Base-by-base conservation (phyloP, 2,329 filamentous ascomycete species). In the Colletotrichum sp. region DNA sequence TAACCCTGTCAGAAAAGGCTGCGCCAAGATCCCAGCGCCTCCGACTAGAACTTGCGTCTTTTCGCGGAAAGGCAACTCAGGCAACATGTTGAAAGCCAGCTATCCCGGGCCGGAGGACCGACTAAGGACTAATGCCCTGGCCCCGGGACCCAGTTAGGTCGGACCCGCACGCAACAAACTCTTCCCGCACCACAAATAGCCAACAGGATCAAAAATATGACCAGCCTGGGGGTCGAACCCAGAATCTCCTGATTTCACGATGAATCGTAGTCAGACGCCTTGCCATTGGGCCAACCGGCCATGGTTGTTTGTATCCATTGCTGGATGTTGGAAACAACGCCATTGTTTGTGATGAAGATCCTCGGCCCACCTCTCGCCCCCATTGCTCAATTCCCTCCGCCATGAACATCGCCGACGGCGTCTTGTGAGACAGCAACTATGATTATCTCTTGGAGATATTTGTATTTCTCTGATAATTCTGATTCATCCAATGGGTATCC, bases 211-310 rank as follows among this genome's bases (percentile, higher is more conserved):
- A 73, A 74, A 61, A 52, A 3, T 13, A 32, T 76, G 74, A 76
- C 74, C 74, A 76, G 70, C 74, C 74, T 76, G 74, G 74, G 74
- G 74, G 74, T 76, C 74, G 74, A 76, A 76, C 74, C 74, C 74
- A 76, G 74, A 76, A 76, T 76, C 70, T 76, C 74, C 74, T 76
- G 74, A 76, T 76, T 38, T 4, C 58, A 15, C 28, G 15, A 30
- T 16, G 0, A 18, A 52, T 85, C 83, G 83, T 85, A 85, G 84
- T 86, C 84, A 85, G 83, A 85, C 84, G 84, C 83, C 84, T 85
- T 86, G 83, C 80, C 84, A 85, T 84, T 84, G 82, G 82, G 81
- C 82, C 82, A 85, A 76, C 74, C 74, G 74, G 74, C 74, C 74
- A 43, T 69, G 9, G 6, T 61, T n/a, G n/a, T 7, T 21, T 38